A percentile compares a stretch with the other conserved stretches of the same genome.
Evolutionary conservation across 352 stramenopile species (phyloP).

Genomic region (Phytophthora syringae): DNA sequence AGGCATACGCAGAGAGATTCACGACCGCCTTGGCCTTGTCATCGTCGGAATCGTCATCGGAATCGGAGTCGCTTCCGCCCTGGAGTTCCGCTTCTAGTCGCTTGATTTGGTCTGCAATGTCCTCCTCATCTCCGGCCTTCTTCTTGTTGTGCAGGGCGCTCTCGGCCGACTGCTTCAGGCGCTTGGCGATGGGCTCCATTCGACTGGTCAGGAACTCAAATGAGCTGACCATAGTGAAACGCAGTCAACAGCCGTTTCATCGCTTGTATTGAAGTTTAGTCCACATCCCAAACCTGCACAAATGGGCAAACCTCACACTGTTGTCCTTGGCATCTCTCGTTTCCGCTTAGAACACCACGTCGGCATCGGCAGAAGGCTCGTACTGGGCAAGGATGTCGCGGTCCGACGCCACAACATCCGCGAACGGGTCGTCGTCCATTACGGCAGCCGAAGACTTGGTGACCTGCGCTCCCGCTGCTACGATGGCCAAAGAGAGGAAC

Average conservation of each 20-base stretch:
- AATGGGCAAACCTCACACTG: conserved; percentile 10
- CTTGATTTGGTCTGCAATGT: conserved; percentile 73
- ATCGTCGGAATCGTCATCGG: conserved; percentile 28
- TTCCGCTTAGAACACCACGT: conserved; percentile 80
- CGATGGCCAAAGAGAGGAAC: neutral
- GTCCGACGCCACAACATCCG: conserved; percentile 71
- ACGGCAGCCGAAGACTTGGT: conserved; percentile 14
- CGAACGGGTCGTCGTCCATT: conserved; percentile 70
- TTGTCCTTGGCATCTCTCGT: too few relatives aligned
- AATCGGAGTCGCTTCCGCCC: conserved; percentile 38
- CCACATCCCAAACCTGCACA: too few relatives aligned
- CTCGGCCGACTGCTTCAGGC: conserved; percentile 79
- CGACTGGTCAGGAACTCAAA: conserved; percentile 32
- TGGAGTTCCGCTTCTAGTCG: conserved; percentile 76
- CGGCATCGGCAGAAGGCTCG: conserved; percentile 71
- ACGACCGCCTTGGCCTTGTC: conserved; percentile 45
- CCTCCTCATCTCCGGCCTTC: conserved; percentile 37
- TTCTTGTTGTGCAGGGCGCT: conserved; percentile 47
- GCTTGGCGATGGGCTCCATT: conserved; percentile 87
- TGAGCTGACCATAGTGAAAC: conserved; percentile 24
- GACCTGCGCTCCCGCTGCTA: conserved; percentile 17
- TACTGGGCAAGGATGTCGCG: conserved; percentile 86
- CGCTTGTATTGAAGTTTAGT: conserved; percentile 31
- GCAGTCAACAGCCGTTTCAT: conserved; percentile 14
- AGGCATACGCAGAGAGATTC: conserved; percentile 71